A percentile compares a stretch with the other conserved stretches of the same genome.
These are phyloP conservation scores for Aureobasidium sp. DNA, from an alignment of 2,329 filamentous ascomycete species.

Conservation along the genomic window DNA sequence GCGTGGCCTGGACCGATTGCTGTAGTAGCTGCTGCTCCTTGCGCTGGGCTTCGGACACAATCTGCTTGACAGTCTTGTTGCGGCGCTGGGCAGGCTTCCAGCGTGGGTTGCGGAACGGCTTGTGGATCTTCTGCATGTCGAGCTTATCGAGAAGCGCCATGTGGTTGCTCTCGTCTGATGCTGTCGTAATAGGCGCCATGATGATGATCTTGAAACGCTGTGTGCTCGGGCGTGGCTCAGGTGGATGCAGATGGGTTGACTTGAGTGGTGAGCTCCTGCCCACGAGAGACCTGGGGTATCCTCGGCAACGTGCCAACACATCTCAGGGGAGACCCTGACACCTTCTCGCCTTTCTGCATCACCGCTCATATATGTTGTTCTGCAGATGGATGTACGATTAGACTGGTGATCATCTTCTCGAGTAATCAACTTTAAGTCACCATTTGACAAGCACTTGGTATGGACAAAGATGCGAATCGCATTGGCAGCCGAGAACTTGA, in stretches of 20 bases:
- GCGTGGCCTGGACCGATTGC: constrained; percentile 52
- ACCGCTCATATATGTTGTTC: neutral
- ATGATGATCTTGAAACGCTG: neutral
- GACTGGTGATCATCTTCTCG: neutral
- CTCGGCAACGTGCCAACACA: neutral
- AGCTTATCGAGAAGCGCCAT: constrained; percentile 82
- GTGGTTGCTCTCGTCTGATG: constrained; percentile 70
- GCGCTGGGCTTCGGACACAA: constrained; percentile 79
- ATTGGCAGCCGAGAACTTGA: no score
- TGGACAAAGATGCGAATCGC: neutral
- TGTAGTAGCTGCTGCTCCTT: constrained; percentile 84
- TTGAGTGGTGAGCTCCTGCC: neutral
- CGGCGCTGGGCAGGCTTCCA: constrained; percentile 93
- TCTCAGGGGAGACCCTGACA: neutral
- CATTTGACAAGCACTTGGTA: neutral
- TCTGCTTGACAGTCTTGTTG: constrained; percentile 98
- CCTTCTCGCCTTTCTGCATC: neutral
- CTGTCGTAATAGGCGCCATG: constrained; percentile 58
- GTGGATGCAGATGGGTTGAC: neutral
- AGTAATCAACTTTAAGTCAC: no score
- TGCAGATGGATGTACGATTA: neutral
- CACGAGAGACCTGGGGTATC: neutral
- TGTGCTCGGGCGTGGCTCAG: neutral
- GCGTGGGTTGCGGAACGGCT: constrained; percentile 80
- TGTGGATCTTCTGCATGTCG: constrained; percentile 79